These are phyloP conservation scores for Saccharum hybrid DNA, from an alignment of 202 grass and related monocot genomes.

Conservation along the genomic window DNA sequence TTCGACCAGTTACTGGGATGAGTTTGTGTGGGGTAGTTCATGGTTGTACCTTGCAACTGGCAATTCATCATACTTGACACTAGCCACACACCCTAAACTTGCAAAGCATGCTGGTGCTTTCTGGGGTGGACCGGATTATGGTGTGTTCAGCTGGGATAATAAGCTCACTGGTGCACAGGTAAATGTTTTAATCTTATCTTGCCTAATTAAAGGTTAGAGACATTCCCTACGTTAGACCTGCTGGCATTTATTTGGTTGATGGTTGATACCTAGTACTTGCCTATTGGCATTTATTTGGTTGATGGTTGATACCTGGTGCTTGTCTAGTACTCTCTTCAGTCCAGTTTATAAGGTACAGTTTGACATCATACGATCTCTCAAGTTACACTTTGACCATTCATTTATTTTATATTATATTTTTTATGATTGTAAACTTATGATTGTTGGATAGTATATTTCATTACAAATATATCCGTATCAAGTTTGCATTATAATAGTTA, in stretches of 20 bases:
- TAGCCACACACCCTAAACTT: constrained; percentile 66
- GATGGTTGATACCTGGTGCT: not conserved
- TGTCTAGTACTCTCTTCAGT: not conserved
- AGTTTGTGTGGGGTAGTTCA: constrained; percentile 84
- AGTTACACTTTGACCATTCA: not conserved
- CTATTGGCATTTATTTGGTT: too few relatives aligned
- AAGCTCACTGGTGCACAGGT: constrained; percentile 94
- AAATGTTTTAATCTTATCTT: constrained; percentile 20
- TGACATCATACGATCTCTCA: not conserved
- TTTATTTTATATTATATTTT: not conserved
- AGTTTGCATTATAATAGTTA: not conserved
- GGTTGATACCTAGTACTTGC: constrained; percentile 27
- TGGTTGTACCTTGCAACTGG: constrained; percentile 98
- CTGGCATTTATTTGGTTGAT: constrained; percentile 32
- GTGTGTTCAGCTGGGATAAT: constrained; percentile 99
- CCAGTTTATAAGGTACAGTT: not conserved
- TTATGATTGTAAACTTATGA: not conserved
- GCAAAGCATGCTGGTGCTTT: constrained; percentile 84
- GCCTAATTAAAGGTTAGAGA: constrained; percentile 13
- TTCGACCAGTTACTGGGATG: constrained; percentile 89
- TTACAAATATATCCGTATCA: not conserved
- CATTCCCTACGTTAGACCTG: constrained; percentile 32
- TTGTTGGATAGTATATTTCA: not conserved
- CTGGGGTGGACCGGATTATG: constrained; percentile 71
- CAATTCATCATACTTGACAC: constrained; percentile 75